Conservation (phyloP, 352 stramenopile genomes). For the Phytopythium litorale region DNA sequence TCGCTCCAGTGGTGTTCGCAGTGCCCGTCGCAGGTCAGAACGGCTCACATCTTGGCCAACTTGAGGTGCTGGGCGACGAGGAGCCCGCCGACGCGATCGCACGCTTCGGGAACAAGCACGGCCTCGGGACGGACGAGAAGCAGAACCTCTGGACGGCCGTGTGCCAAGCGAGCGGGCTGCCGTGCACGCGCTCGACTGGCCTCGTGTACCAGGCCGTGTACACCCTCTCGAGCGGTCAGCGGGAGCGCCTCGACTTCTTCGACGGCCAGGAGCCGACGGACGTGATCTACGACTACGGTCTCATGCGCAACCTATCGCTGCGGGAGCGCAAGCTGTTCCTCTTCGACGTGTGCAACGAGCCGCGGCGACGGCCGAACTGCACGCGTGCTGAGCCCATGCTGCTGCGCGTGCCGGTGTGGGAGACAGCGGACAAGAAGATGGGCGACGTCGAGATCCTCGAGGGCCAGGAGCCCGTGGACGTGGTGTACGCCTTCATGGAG, state of each 20-base stretch:
- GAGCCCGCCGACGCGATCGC: conserved; percentile 70
- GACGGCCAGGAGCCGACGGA: conserved; percentile 72
- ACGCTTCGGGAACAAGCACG: conserved; percentile 70
- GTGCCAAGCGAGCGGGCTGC: conserved; percentile 44
- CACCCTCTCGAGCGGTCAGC: conserved; percentile 39
- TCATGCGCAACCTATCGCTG: conserved; percentile 64
- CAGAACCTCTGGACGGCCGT: conserved; percentile 44
- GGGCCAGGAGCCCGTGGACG: conserved; percentile 73
- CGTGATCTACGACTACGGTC: conserved; percentile 72
- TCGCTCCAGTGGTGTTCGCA: conserved; percentile 54
- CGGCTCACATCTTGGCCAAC: conserved; percentile 47
- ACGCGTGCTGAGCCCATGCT: conserved; percentile 75
- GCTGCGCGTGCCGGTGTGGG: conserved; percentile 70
- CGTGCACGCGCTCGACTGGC: conserved; percentile 48
- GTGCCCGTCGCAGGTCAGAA: conserved; percentile 60
- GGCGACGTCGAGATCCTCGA: conserved; percentile 71
- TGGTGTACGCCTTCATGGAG: conserved; percentile 84
- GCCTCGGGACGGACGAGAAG: conserved; percentile 53
- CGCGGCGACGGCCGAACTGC: conserved; percentile 59
- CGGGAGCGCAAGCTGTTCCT: conserved; percentile 64
- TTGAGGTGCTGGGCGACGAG: conserved; percentile 61
- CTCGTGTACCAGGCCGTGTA: conserved; percentile 64
- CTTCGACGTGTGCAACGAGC: conserved; percentile 66
- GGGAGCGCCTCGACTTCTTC: conserved; percentile 64
- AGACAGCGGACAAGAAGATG: conserved; percentile 61